Conservation (phyloP, 192 early-diverging fungal genomes). For the Backusella parvicylindrica region DNA sequence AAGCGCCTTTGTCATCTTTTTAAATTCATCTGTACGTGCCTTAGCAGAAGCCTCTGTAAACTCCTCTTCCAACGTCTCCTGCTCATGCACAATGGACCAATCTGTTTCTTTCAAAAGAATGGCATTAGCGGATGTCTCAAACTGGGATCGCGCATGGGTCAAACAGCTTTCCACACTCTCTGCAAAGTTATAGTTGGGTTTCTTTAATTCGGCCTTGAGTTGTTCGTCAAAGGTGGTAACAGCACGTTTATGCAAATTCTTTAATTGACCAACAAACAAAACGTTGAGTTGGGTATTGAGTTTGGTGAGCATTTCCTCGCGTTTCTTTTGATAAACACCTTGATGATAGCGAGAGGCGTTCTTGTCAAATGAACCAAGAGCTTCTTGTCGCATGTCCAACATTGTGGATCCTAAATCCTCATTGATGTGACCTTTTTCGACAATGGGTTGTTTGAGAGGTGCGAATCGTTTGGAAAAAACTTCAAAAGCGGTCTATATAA, state of each 20-base stretch:
- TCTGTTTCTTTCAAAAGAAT: conserved; percentile 63
- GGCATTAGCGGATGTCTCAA: conserved; percentile 46
- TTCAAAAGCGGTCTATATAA: conserved; percentile 54
- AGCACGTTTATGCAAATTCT: conserved; percentile 78
- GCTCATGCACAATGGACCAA: conserved; percentile 66
- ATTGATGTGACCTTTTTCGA: conserved; percentile 79
- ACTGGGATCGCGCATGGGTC: conserved; percentile 45
- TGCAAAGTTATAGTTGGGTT: conserved; percentile 57
- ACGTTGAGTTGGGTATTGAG: conserved; percentile 75
- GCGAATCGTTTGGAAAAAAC: conserved; percentile 65
- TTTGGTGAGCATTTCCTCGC: conserved; percentile 73
- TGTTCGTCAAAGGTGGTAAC: conserved; percentile 59
- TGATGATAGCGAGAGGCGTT: conserved; percentile 88
- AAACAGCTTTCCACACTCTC: conserved; percentile 47
- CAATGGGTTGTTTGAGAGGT: conserved; percentile 53
- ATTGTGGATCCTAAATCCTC: conserved; percentile 71
- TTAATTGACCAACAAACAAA: conserved; percentile 81
- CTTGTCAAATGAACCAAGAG: conserved; percentile 78
- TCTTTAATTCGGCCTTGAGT: conserved; percentile 23
- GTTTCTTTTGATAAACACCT: conserved; percentile 86
- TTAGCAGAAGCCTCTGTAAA: conserved; percentile 53
- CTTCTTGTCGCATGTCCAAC: conserved; percentile 48
- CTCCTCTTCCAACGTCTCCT: conserved; percentile 55
- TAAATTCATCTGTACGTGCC: conserved; percentile 65
- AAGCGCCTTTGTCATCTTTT: conserved; percentile 57